phyloP scores from a whole-genome alignment of 768 basidiomycete genomes.

The Phylloporus arenicola region DNA sequence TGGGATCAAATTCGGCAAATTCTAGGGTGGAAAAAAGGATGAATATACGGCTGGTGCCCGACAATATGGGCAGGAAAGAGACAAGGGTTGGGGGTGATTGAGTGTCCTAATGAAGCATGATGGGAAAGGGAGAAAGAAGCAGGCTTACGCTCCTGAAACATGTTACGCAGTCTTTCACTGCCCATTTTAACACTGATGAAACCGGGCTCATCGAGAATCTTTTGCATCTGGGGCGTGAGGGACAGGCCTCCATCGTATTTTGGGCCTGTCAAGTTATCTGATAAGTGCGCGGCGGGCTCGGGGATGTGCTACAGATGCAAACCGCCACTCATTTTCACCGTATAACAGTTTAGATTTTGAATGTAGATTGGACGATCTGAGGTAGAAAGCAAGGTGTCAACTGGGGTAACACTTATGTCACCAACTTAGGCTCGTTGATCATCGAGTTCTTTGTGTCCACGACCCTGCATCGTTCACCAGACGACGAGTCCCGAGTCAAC shows the following conservation, averaged over 20 bases:
- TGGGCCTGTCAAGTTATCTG: constrained; percentile 5
- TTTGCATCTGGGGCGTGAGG: constrained; percentile 24
- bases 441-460: too few species aligned
- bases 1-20: constrained; percentile 13
- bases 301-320: neutral
- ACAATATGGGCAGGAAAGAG: neutral
- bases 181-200: constrained; percentile 22
- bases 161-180: constrained; percentile 24
- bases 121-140: neutral
- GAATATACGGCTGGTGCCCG: neutral
- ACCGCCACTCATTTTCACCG: constrained; percentile 12
- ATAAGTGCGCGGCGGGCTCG: neutral
- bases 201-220: constrained; percentile 23
- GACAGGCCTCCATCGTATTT: constrained; percentile 19
- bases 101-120: neutral
- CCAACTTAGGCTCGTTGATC: too few species aligned
- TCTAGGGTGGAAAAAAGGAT: constrained; percentile 7
- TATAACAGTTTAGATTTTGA: neutral
- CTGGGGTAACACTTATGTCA: too few species aligned
- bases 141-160: constrained; percentile 27
- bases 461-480: too few species aligned
- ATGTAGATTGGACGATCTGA: neutral
- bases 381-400: too few species aligned
- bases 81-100: neutral
- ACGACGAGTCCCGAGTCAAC: too few species aligned